Conservation (phyloP, 352 stramenopile genomes). For the Phytophthora meadii region DNA sequence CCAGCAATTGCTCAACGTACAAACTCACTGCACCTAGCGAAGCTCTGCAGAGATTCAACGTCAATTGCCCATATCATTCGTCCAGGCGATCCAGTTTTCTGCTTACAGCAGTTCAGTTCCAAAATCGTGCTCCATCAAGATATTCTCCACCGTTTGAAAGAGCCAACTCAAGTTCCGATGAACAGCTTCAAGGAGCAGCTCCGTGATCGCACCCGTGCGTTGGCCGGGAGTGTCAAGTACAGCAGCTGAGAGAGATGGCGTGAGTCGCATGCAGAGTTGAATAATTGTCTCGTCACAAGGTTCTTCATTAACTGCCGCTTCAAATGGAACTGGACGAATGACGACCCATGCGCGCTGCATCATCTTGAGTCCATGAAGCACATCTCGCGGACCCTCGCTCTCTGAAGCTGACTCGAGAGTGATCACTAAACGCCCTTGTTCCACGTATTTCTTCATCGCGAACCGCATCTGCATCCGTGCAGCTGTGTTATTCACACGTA, state of each 20-base stretch:
- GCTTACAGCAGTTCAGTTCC: conserved; percentile 1
- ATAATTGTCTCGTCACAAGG: conserved; percentile 44
- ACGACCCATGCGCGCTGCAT: conserved; percentile 55
- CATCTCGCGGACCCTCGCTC: conserved; percentile 40
- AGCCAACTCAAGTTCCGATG: conserved; percentile 55
- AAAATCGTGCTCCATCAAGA: conserved; percentile 52
- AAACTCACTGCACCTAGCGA: background rate
- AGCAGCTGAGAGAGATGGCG: conserved; percentile 38
- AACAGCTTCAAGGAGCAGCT: conserved; percentile 53
- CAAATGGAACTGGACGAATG: conserved; percentile 32
- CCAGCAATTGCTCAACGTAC: background rate
- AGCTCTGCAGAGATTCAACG: no score
- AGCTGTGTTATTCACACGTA: conserved; percentile 35
- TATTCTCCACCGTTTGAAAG: conserved; percentile 64
- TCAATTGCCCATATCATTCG: background rate
- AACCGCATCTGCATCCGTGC: conserved; percentile 46
- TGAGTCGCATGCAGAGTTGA: conserved; percentile 62
- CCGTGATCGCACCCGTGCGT: conserved; percentile 47
- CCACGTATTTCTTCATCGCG: conserved; percentile 48
- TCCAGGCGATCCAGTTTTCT: background rate
- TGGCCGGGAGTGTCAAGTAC: conserved; percentile 23
- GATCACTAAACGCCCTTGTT: conserved; percentile 31
- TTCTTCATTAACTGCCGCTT: background rate
- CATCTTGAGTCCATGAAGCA: conserved; percentile 46
- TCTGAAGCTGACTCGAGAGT: conserved; percentile 39